Conservation (phyloP, 2,329 filamentous ascomycete genomes). For the Clarireedia paspali region DNA sequence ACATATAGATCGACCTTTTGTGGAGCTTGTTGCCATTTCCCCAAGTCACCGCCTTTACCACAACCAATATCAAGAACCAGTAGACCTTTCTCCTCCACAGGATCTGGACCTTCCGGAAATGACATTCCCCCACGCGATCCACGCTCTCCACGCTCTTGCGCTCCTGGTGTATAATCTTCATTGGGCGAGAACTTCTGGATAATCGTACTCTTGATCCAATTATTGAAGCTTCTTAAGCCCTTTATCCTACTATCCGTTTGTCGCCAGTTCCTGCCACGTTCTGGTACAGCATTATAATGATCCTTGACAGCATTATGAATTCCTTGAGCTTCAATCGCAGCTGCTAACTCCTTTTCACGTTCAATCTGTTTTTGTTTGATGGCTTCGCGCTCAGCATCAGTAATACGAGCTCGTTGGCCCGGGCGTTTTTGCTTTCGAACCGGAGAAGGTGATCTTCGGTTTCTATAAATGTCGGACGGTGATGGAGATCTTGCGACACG, state of each 20-base stretch:
- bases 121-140: conserved; percentile 40
- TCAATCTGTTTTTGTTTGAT: conserved; percentile 53
- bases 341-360: conserved; percentile 43
- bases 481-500: conserved; percentile 23
- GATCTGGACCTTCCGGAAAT: conserved; percentile 28
- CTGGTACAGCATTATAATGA: conserved; percentile 93
- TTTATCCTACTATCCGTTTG: conserved; percentile 93
- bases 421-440: conserved; percentile 62
- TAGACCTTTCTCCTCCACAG: conserved; percentile 44
- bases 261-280: conserved; percentile 89
- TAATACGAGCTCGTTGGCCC: conserved; percentile 58
- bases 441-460: conserved; percentile 22
- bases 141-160: conserved; percentile 45
- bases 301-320: conserved; percentile 82
- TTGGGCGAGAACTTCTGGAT: conserved; percentile 93
- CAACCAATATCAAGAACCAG: conserved; percentile 91
- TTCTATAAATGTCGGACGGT: conserved; percentile 19
- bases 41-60: conserved; percentile 90
- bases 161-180: conserved; percentile 61
- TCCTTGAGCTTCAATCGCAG: conserved; percentile 36
- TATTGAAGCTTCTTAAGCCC: conserved; percentile 90
- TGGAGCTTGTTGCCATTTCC: conserved; percentile 94
- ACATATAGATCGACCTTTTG: conserved; percentile 89
- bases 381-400: conserved; percentile 57
- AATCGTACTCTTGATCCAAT: conserved; percentile 96